Evolutionary conservation across 1,139 yeast genomes (phyloP).

Genomic region (Protomyces macrosporus): DNA sequence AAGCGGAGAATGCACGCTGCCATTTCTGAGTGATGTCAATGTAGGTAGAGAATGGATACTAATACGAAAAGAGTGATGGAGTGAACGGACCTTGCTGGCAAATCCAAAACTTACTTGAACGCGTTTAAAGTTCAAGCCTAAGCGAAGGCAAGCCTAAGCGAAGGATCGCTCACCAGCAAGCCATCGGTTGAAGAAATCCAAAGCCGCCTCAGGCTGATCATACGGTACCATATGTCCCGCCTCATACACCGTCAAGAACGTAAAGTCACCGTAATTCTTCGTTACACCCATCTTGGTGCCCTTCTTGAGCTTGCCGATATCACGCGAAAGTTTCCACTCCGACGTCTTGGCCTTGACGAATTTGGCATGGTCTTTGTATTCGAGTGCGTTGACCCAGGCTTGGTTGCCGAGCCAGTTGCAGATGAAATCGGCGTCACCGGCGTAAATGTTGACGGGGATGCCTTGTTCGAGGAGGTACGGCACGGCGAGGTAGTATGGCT

Average conservation of each 20-base stretch:
- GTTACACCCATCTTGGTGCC: constrained; percentile 54
- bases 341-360: constrained; percentile 38
- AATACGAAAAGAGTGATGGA: background rate
- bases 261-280: constrained; percentile 53
- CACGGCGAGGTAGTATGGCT: constrained; percentile 53
- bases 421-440: constrained; percentile 85
- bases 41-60: background rate
- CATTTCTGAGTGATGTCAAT: background rate
- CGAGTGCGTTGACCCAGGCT: constrained; percentile 68
- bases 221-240: constrained; percentile 68
- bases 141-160: constrained; percentile 4
- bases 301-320: constrained; percentile 33
- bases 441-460: constrained; percentile 71
- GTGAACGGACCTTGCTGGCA: too few species aligned
- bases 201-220: constrained; percentile 69
- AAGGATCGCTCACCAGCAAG: constrained; percentile 23
- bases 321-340: constrained; percentile 38
- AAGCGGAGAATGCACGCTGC: too few species aligned
- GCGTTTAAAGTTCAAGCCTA: too few species aligned
- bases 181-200: constrained; percentile 80
- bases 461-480: constrained; percentile 42
- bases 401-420: constrained; percentile 76
- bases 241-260: constrained; percentile 58
- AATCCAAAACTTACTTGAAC: too few species aligned
- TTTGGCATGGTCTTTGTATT: constrained; percentile 49